Conservation (phyloP, 139 green algal species). For the Nannochloris sp. region DNA sequence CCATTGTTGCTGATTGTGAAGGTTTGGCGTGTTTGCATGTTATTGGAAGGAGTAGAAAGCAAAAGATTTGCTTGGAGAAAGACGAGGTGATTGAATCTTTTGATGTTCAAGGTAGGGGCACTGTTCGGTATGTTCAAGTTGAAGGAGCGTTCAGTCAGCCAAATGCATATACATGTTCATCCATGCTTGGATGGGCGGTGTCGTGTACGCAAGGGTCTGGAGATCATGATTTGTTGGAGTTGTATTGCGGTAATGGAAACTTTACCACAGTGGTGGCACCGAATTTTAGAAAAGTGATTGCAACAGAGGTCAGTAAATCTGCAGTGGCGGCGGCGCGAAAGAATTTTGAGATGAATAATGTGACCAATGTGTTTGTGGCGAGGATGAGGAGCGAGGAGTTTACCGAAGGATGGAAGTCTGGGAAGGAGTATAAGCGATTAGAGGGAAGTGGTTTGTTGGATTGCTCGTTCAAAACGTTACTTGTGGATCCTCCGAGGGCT, state of each 20-base stretch:
- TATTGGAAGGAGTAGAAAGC: conserved; percentile 57
- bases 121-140: conserved; percentile 56
- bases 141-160: conserved; percentile 85
- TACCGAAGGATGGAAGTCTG: conserved; percentile 48
- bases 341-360: conserved; percentile 44
- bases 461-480: conserved; percentile 53
- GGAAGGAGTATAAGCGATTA: conserved; percentile 32
- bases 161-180: conserved; percentile 68
- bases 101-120: conserved; percentile 24
- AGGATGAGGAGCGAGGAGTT: conserved; percentile 82
- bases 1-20: conserved; percentile 8
- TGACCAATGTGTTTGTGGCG: conserved; percentile 51
- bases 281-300: conserved; percentile 75
- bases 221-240: conserved; percentile 56
- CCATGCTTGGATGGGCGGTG: conserved; percentile 83
- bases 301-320: conserved; percentile 81
- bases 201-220: conserved; percentile 6
- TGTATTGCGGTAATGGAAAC: conserved; percentile 96
- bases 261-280: conserved; percentile 79
- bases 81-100: conserved; percentile 68
- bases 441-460: conserved; percentile 18
- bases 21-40: conserved; percentile 13
- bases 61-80: conserved; percentile 62
- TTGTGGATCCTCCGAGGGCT: conserved; percentile 77
- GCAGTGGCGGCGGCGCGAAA: conserved; percentile 61